A percentile compares a stretch with the other conserved stretches of the same genome.
phyloP scores from a whole-genome alignment of 78 protist genomes.

The Tieghemostelium lacteum region DNA sequence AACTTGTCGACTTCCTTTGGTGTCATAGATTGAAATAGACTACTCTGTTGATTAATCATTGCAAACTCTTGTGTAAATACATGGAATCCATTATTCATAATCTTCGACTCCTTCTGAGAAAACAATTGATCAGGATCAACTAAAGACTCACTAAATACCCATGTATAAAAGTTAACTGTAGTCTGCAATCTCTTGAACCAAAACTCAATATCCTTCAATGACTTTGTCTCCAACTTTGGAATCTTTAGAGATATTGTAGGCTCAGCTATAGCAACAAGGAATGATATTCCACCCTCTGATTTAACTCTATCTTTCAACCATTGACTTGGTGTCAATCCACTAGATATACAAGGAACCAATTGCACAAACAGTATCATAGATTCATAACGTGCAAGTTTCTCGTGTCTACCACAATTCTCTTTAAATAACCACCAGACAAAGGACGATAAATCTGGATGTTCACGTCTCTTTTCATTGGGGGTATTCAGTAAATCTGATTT shows the following conservation, averaged over 20 bases:
- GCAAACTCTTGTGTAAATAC: constrained; percentile 29
- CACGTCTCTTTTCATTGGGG: constrained; percentile 31
- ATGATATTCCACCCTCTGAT: constrained; percentile 13
- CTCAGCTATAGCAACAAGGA: constrained; percentile 20
- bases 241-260: neutral
- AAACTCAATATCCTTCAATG: constrained; percentile 26
- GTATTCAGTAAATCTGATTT: constrained; percentile 15
- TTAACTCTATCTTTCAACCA: constrained; percentile 35
- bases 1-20: constrained; percentile 50
- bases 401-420: constrained; percentile 21
- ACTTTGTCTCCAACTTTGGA: constrained; percentile 21
- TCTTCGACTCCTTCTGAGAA: neutral
- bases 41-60: neutral
- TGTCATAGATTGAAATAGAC: constrained; percentile 28
- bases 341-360: constrained; percentile 35
- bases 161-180: constrained; percentile 15
- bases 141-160: constrained; percentile 51
- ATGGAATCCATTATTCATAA: constrained; percentile 30
- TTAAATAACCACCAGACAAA: constrained; percentile 60
- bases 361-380: constrained; percentile 26
- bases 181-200: constrained; percentile 40
- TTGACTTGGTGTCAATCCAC: constrained; percentile 17
- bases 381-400: constrained; percentile 14
- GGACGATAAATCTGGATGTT: constrained; percentile 46
- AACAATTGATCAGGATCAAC: constrained; percentile 16